Evolutionary conservation across 495 filamentous ascomycete species (phyloP), one percentile per base, ranked within the genome.

Genomic region (Pyrenula massariospora): DNA sequence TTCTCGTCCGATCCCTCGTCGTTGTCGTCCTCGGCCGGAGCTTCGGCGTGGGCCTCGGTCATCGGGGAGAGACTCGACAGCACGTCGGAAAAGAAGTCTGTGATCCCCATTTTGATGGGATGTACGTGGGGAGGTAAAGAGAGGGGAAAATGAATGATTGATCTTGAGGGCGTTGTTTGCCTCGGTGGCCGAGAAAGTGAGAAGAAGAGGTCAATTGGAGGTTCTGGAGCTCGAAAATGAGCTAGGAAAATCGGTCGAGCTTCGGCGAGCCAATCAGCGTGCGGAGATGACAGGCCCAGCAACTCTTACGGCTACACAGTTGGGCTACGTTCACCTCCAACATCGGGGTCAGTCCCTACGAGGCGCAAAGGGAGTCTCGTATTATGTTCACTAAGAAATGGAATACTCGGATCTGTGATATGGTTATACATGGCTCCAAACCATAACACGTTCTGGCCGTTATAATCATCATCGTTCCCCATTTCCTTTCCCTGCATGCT

Each of bases 61-160:
- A 85, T 68, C 31, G 31, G 31, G 68, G 76, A 73, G 59, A 83
- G 66, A 65, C 78, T 75, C 62, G 76, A 74, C 64, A 77, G 69
- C 60, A 86, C 67, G 68, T 85, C 78, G 68, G 76, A 73, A 73
- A 88, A 78, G 69, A 83, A 75, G 65, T 84, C 81, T 62, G 76
- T 68, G 71, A 85, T 70, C 71, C 78, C 76, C 84, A 85, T 87
- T 64, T 70, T 76, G 72, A 63, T 56, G 54, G 56, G 60, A 57
- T 59, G 60, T 64, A 65, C 56, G 60, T 66, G 63, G 71, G 50
- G 22, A 21, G 50, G 19, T 20, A 52, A 52, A 52, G 19, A 20
- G 22, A 20, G 20, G 22, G 20, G 50, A 52, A 42, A 42, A 5
- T 5, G 15, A 42, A 42, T n/a, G n/a, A n/a, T n/a, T n/a, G n/a